Evolutionary conservation across 768 basidiomycete genomes (phyloP), one percentile per base, ranked within the genome.

Genomic region (Rhizopogon vinicolor): DNA sequence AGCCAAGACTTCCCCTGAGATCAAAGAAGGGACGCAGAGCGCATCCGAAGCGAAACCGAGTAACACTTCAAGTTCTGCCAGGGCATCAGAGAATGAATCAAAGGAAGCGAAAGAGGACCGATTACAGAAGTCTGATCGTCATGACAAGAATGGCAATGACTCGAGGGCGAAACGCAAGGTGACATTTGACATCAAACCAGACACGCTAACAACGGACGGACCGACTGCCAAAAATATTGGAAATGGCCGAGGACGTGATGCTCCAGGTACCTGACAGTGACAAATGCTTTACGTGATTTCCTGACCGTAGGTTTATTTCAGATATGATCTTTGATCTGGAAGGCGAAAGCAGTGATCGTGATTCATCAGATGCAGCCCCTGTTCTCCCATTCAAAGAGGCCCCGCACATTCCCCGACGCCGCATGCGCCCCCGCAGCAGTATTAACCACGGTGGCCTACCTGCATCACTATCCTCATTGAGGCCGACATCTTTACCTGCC

Each of bases 301-400:
- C 52, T 44, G 3, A 49, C n/a, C 7, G 39, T 3, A 12, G 1
- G 29, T 52, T 64, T 51, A 63, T 37, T 55, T 19, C 58, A 86
- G 87, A 83, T 52, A 75, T 84, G 73, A 80, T 91, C 40, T 91
- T 91, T 58, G 80, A 82, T 51, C 72, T 90, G 59, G 89, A 91
- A 50, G 82, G 83, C 43, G 81, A 79, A 37, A 64, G 49, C 7
- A 68, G 67, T 31, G 57, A 68, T 60, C 72, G 63, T 41, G 62
- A 74, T 41, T 62, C 69, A 25, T 58, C 63, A 25, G 68, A 68
- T 22, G 69, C 62, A 12, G 71, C 73, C n/a, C 71, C 69, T 12
- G 63, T 70, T 1, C 73, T 76, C 31, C 71, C 72, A n/a, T 68
- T 72, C 48, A 52, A 63, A 14, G 75, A 69, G 59, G 70, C 60